Conservation (phyloP, 2,329 filamentous ascomycete species). For the Juglanconis juglandina region DNA sequence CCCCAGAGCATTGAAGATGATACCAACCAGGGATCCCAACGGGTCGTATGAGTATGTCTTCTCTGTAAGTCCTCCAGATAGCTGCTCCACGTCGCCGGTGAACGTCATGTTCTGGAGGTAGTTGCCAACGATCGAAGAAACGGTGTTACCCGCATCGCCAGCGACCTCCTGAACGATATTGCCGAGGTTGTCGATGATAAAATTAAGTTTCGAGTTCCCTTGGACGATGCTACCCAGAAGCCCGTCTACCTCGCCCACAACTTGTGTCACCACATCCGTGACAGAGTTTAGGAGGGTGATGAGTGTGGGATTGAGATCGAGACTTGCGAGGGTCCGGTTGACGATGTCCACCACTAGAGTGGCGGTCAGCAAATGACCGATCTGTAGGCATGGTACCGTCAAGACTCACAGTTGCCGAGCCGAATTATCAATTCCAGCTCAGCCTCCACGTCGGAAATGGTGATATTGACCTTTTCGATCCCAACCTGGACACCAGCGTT, state of each 20-base stretch:
- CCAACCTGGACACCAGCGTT: slow-evolving; percentile 53
- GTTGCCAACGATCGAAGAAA: slow-evolving; percentile 55
- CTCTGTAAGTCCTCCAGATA: slow-evolving; percentile 38
- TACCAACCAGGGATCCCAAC: slow-evolving; percentile 49
- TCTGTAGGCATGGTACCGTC: too few species aligned
- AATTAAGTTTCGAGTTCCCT: slow-evolving; percentile 50
- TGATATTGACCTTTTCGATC: slow-evolving; percentile 53
- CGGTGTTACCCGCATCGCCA: slow-evolving; percentile 39
- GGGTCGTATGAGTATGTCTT: slow-evolving; percentile 51
- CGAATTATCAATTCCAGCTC: slow-evolving; percentile 58
- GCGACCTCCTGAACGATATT: slow-evolving; percentile 60
- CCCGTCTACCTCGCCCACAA: slow-evolving; percentile 56
- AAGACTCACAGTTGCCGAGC: slow-evolving; percentile 42
- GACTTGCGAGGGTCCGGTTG: slow-evolving; percentile 54
- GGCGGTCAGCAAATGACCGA: not conserved
- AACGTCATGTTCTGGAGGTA: slow-evolving; percentile 58
- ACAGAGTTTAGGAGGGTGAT: slow-evolving; percentile 54
- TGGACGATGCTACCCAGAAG: slow-evolving; percentile 57
- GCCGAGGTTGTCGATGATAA: slow-evolving; percentile 58
- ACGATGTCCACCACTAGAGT: slow-evolving; percentile 53
- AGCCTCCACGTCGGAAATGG: slow-evolving; percentile 57
- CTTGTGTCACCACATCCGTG: slow-evolving; percentile 47
- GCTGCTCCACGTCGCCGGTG: slow-evolving; percentile 33
- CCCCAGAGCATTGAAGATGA: slow-evolving; percentile 51
- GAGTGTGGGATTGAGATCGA: slow-evolving; percentile 60